Evolutionary conservation across 768 basidiomycete genomes (phyloP), one percentile per base, ranked within the genome.

Genomic region (Serendipita sp.): DNA sequence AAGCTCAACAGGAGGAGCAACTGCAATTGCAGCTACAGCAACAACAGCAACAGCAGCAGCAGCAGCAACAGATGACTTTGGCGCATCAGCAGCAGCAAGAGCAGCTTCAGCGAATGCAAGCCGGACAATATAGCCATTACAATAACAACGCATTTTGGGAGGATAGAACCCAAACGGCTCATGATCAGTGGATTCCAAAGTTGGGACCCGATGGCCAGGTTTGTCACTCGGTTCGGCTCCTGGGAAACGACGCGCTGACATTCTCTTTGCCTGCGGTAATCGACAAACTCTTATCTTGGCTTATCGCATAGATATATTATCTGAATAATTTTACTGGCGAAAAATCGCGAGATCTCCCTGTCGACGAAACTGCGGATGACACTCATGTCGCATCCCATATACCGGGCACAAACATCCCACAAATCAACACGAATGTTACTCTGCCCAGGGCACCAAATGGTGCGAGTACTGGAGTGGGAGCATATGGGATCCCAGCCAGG

Each of bases 111-210:
- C 56, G 35, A 8, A 8, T 8, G 56, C 23, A 32, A 11, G 56
- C 10, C 30, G 63, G 28, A 44, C 63, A 28, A 23, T 60, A 60
- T 2, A 63, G 23, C 44, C 63, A 58, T 28, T 48, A 36, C 51
- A 63, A 16, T 15, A 16, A 62, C 28, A 48, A 60, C 7, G 18
- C 18, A 16, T 54, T 13, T 36, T 60, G 36, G 30, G 56, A 60
- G 4, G 56, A 60, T 34, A 64, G 35, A 5, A n/a, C 65, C 2
- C 60, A 47, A 32, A 54, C 58, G 18, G 41, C 66, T 30, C 85
- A 81, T 69, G 89, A 94, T 69, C 94, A 86, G 74, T 97, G 94
- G 94, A 84, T 93, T 72, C 94, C 94, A 10, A 82, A 85, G 69
- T 83, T 95, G 44, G 88, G 88, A 2, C 75, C 79, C 48, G 84